Evolutionary conservation across 1,139 yeast genomes (phyloP), one percentile per base, ranked within the genome.

Genomic region (Candida frijolesensis): DNA sequence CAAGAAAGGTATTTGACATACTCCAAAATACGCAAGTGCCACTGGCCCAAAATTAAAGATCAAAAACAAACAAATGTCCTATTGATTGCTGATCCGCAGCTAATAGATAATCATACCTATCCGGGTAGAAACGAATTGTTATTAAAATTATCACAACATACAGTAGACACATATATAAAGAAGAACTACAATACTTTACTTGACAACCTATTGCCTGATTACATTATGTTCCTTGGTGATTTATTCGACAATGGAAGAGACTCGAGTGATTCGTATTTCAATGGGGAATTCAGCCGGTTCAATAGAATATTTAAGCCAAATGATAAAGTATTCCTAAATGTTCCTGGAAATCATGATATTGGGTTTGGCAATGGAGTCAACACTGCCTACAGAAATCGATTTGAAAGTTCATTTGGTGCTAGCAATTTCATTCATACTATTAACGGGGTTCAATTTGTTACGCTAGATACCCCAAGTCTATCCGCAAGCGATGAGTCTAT

Each of bases 301-400:
- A 59, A 67, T 16, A 57, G 55, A 7, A 70, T 81, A 3, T 81
- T 80, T 58, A 45, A 47, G 8, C 44, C 42, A 15, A n/a, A 32
- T 11, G 22, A 42, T 22, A 30, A 46, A 22, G 45, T 45, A 46
- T 45, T 34, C 41, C 29, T 50, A 9, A 72, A 75, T 50, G 64
- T 78, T 0, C 80, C 84, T 0, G 86, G 86, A 2, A 81, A 81
- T 57, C 85, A 81, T 58, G 86, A 81, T 62, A 74, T 81, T 38
- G 86, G 86, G 1, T 78, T 75, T 63, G 83, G 78, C 7, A 70
- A 79, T 57, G 76, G 76, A 8, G 82, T 81, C 22, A 70, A 72
- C 30, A 16, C 59, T 3, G 58, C 64, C 8, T 64, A 78, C n/a
- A 57, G 78, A 34, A 61, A 61, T 1, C 62, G 84, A 43, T 81